A percentile compares a stretch with the other conserved stretches of the same genome.
Conservation (phyloP, 805 yeast species). For the Metschnikowia cerradonensis region DNA sequence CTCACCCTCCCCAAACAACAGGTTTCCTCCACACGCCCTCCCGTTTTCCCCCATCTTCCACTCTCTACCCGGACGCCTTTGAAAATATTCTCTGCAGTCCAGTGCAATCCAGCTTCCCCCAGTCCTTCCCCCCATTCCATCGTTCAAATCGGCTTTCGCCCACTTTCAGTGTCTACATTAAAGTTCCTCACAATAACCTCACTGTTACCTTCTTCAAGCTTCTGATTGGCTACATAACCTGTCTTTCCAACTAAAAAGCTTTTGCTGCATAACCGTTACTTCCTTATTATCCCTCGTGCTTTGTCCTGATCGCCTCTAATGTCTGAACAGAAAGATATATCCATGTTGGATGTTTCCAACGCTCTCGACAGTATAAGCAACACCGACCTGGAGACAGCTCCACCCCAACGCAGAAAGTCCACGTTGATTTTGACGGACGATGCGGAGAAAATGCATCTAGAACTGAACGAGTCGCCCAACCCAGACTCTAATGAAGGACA, state of each 20-base stretch:
- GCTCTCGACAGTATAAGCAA: conserved; percentile 21
- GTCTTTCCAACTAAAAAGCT: no score
- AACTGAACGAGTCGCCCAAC: conserved; percentile 21
- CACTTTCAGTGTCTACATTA: neutral
- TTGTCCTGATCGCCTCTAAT: conserved; percentile 1
- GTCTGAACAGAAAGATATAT: conserved; percentile 31
- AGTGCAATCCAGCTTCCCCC: no score
- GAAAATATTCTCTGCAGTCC: no score
- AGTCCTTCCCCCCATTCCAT: neutral
- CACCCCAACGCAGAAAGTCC: conserved; percentile 55
- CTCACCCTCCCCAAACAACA: neutral
- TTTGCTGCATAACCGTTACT: neutral
- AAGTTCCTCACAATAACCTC: neutral
- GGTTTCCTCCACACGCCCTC: neutral
- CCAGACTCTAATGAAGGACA: neutral
- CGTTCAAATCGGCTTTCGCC: neutral
- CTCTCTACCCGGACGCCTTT: neutral
- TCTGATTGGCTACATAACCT: neutral
- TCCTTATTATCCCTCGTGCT: neutral
- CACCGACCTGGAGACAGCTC: conserved; percentile 9
- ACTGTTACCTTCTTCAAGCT: neutral
- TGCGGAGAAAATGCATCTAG: conserved; percentile 44
- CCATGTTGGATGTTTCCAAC: conserved; percentile 42
- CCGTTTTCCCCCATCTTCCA: neutral
- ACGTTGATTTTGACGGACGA: conserved; percentile 70